Percentiles rank a stretch among this genome's conserved stretches.
These are phyloP conservation scores for Singerocomus inundabilis DNA, from an alignment of 1,284 basidiomycete species.

Conservation along the genomic window DNA sequence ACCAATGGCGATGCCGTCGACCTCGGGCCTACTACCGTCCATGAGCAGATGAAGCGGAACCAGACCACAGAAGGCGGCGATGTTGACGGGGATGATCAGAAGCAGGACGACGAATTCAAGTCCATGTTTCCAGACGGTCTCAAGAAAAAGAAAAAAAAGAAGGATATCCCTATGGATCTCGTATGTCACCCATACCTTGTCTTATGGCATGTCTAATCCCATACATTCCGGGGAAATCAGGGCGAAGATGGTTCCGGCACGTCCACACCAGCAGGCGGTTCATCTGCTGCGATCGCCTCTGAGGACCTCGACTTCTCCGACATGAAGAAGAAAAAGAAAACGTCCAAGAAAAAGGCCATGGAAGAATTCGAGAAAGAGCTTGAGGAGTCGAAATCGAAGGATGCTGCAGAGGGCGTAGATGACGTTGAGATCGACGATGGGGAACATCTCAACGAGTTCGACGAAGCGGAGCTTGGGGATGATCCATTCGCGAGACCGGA, in stretches of 20 bases:
- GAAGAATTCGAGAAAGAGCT: slow-evolving; percentile 92
- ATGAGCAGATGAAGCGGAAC: slow-evolving; percentile 64
- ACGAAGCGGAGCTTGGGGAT: slow-evolving; percentile 81
- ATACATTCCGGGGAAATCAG: slow-evolving; percentile 34
- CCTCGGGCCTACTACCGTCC: slow-evolving; percentile 69
- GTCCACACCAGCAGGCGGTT: slow-evolving; percentile 48
- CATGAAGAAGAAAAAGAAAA: slow-evolving; percentile 81
- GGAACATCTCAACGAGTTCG: slow-evolving; percentile 63
- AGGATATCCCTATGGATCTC: slow-evolving; percentile 81
- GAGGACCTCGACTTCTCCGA: slow-evolving; percentile 83
- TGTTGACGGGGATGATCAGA: slow-evolving; percentile 40
- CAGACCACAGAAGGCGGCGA: slow-evolving; percentile 41
- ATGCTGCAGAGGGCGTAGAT: slow-evolving; percentile 52
- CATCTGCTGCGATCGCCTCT: slow-evolving; percentile 42
- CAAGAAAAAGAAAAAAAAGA: slow-evolving; percentile 94
- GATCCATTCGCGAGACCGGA: slow-evolving; percentile 76
- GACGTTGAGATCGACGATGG: slow-evolving; percentile 59
- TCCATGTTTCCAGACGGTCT: slow-evolving; percentile 80
- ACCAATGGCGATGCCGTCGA: slow-evolving; percentile 67
- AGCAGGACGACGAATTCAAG: slow-evolving; percentile 72
- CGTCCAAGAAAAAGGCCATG: slow-evolving; percentile 72
- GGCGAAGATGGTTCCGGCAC: slow-evolving; percentile 61
- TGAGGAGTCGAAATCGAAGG: slow-evolving; percentile 63
- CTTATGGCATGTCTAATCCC: slow-evolving; percentile 4
- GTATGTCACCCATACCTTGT: slow-evolving; percentile 42